Percentiles rank a stretch among this genome's conserved stretches.
phyloP scores from a whole-genome alignment of 306 rosid species.

The Ziziphus jujuba region DNA sequence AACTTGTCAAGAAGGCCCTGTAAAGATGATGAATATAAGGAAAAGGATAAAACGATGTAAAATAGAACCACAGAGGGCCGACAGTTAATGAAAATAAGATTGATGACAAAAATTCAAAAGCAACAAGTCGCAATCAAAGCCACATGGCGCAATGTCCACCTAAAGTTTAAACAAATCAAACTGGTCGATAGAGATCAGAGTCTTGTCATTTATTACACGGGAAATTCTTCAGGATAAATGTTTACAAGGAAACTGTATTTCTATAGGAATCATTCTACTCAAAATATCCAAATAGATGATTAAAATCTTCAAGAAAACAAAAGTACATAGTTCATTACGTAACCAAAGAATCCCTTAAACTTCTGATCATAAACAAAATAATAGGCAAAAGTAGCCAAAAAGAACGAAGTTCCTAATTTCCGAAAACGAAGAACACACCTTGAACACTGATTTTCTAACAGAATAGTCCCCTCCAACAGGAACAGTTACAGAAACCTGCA shows the following conservation, averaged over 20 bases:
- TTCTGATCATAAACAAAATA: not conserved
- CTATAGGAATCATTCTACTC: not conserved
- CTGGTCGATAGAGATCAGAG: not conserved
- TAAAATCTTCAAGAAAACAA: not conserved
- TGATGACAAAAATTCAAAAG: too few relatives aligned
- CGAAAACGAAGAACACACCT: conserved; percentile 30
- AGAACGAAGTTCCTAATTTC: not conserved
- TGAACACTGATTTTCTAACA: conserved; percentile 47
- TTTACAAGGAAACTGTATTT: not conserved
- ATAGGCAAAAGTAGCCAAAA: not conserved
- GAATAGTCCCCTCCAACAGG: conserved; percentile 48
- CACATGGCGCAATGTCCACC: too few relatives aligned
- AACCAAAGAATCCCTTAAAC: conserved; percentile 1
- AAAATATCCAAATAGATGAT: not conserved
- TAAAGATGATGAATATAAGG: too few relatives aligned
- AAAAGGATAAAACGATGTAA: too few relatives aligned
- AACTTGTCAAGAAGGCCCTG: too few relatives aligned
- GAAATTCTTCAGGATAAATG: not conserved
- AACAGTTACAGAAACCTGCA: conserved; percentile 47
- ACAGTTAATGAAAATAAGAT: too few relatives aligned
- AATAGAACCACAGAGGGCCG: too few relatives aligned
- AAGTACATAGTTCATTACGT: not conserved
- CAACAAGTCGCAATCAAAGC: too few relatives aligned
- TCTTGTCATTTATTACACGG: not conserved
- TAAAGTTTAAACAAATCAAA: too few relatives aligned